Evolutionary conservation across 1,284 basidiomycete genomes (phyloP).

Genomic region (Irpex sp.): DNA sequence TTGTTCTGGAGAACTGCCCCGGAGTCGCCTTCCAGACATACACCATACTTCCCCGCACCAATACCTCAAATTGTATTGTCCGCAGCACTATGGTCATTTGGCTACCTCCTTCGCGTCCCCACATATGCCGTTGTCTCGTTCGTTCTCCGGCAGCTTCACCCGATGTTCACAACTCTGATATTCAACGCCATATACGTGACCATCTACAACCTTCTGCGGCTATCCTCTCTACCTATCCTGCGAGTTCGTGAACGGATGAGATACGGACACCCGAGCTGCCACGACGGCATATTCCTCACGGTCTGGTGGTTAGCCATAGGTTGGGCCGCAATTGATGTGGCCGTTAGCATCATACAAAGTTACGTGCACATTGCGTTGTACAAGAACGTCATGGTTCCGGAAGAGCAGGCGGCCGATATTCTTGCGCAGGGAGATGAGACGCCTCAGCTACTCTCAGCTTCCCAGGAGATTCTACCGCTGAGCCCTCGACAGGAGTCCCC

Average conservation of each 20-base stretch:
- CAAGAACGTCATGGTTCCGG: conserved; percentile 54
- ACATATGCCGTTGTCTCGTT: conserved; percentile 32
- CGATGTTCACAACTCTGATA: conserved; percentile 36
- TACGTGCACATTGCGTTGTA: conserved; percentile 63
- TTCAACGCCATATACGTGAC: conserved; percentile 45
- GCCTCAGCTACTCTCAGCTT: conserved; percentile 12
- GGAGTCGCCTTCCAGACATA: conserved; percentile 28
- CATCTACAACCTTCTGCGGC: conserved; percentile 47
- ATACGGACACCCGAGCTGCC: conserved; percentile 42
- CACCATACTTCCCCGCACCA: conserved; percentile 48
- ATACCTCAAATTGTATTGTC: conserved; percentile 54
- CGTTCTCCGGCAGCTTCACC: conserved; percentile 21
- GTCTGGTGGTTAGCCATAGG: conserved; percentile 74
- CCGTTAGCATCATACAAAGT: conserved; percentile 58
- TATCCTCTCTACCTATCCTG: conserved; percentile 49
- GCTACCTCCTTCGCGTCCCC: conserved; percentile 50
- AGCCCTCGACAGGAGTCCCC: conserved; percentile 17
- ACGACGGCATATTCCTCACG: conserved; percentile 52
- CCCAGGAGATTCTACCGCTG: conserved; percentile 20
- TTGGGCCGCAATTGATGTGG: conserved; percentile 61
- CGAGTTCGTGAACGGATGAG: conserved; percentile 42
- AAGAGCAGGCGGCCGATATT: conserved; percentile 30
- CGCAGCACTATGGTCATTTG: conserved; percentile 53
- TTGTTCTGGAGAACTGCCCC: conserved; percentile 34
- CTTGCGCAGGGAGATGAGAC: conserved; percentile 22